These are phyloP conservation scores for Ostreobium quekettii DNA, from an alignment of 139 green algal genomes.

Conservation along the genomic window DNA sequence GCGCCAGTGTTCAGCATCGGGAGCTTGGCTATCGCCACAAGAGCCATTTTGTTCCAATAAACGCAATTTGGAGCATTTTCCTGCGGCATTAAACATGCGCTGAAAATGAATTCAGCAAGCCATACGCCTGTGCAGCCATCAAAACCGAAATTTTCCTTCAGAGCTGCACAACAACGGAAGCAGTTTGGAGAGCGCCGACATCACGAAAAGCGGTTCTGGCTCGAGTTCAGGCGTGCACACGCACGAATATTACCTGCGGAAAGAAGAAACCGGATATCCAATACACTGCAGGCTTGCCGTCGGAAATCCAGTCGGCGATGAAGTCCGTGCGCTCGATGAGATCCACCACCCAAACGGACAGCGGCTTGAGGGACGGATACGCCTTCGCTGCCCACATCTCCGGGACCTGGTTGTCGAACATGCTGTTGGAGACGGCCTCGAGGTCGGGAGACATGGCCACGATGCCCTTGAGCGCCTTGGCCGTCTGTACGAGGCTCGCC, in stretches of 20 bases:
- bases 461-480: slow-evolving; percentile 59
- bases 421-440: slow-evolving; percentile 53
- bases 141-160: too few species aligned
- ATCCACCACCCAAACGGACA: slow-evolving; percentile 66
- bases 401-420: slow-evolving; percentile 80
- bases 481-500: slow-evolving; percentile 26
- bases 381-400: slow-evolving; percentile 69
- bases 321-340: slow-evolving; percentile 62
- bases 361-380: slow-evolving; percentile 78
- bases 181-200: too few species aligned
- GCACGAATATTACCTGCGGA: slow-evolving; percentile 61
- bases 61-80: too few species aligned
- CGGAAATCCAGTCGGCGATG: slow-evolving; percentile 55
- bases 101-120: too few species aligned
- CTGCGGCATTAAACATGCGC: too few species aligned
- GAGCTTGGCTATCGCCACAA: too few species aligned
- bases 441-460: slow-evolving; percentile 71
- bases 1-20: slow-evolving; percentile 24
- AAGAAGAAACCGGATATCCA: slow-evolving; percentile 89
- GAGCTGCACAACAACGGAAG: too few species aligned
- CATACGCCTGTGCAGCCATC: too few species aligned
- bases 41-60: too few species aligned
- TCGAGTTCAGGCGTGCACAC: too few species aligned
- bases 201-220: too few species aligned
- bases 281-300: slow-evolving; percentile 52